Evolutionary conservation across 2,329 filamentous ascomycete genomes (phyloP).

Genomic region (Bipolaris oryzae): DNA sequence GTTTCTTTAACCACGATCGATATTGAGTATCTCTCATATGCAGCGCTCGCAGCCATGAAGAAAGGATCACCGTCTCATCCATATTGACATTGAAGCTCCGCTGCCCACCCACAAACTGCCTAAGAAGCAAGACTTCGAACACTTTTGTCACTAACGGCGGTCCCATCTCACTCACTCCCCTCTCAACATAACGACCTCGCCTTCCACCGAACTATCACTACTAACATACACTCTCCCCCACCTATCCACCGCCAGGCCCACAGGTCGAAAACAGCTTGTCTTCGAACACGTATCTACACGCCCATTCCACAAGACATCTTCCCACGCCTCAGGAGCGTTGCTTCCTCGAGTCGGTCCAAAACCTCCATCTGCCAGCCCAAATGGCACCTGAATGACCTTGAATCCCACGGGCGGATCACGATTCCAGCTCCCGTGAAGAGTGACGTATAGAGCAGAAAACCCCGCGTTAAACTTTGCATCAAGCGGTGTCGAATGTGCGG

Average conservation of each 20-base stretch:
- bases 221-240: conserved; percentile 38
- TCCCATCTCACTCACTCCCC: conserved; percentile 13
- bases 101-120: no score
- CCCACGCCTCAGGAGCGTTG: conserved; percentile 24
- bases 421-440: conserved; percentile 41
- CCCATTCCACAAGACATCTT: conserved; percentile 34
- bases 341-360: conserved; percentile 19
- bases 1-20: no score
- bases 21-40: no score
- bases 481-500: conserved; percentile 38
- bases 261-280: conserved; percentile 39
- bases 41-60: no score
- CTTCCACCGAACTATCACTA: conserved; percentile 37
- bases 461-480: conserved; percentile 34
- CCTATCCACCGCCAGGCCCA: conserved; percentile 32
- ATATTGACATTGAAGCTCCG: no score
- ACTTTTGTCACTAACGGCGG: no score
- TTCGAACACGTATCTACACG: conserved; percentile 33
- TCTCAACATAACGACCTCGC: conserved; percentile 36
- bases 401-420: conserved; percentile 29
- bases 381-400: conserved; percentile 35
- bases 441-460: conserved; percentile 33
- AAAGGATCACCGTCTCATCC: no score
- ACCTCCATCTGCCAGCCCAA: conserved; percentile 13
- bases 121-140: no score